These are phyloP conservation scores for Metschnikowia arizonensis DNA, from an alignment of 805 yeast genomes.

Conservation along the genomic window DNA sequence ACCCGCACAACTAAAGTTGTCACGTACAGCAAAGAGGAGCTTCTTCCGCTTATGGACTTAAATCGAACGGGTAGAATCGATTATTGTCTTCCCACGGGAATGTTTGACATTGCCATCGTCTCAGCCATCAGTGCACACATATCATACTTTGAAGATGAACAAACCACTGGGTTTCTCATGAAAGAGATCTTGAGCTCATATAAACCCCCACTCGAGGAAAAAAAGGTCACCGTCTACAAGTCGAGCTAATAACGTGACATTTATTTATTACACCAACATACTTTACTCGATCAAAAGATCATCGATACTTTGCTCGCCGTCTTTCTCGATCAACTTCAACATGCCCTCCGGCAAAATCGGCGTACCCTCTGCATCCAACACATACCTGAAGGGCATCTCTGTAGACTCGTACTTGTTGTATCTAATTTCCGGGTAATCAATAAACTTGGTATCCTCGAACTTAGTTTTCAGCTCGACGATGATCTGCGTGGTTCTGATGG, in stretches of 20 bases:
- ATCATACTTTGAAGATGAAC: constrained; percentile 81
- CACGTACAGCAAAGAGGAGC: constrained; percentile 27
- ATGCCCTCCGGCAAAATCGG: constrained; percentile 93
- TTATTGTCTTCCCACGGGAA: constrained; percentile 71
- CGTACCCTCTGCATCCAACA: constrained; percentile 53
- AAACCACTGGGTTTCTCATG: constrained; percentile 75
- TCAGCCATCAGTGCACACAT: constrained; percentile 86
- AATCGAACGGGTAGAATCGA: constrained; percentile 80
- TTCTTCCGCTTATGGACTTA: constrained; percentile 38
- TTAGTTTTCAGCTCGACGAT: constrained; percentile 56
- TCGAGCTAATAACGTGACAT: constrained; percentile 3
- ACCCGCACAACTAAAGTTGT: constrained; percentile 22
- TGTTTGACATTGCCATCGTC: constrained; percentile 73
- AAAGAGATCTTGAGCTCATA: constrained; percentile 44
- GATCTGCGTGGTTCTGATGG: constrained; percentile 83
- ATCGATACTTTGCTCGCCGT: constrained; percentile 77
- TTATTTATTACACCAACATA: background rate
- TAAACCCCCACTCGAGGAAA: constrained; percentile 23
- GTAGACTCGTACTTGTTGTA: constrained; percentile 87
- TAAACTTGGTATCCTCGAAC: constrained; percentile 74
- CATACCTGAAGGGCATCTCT: constrained; percentile 96
- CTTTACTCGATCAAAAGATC: constrained; percentile 48
- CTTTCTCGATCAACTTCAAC: constrained; percentile 79
- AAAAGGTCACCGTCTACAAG: constrained; percentile 26
- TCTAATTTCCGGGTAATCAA: constrained; percentile 92